phyloP scores from a whole-genome alignment of 768 basidiomycete species.

The Podaxis sp. region DNA sequence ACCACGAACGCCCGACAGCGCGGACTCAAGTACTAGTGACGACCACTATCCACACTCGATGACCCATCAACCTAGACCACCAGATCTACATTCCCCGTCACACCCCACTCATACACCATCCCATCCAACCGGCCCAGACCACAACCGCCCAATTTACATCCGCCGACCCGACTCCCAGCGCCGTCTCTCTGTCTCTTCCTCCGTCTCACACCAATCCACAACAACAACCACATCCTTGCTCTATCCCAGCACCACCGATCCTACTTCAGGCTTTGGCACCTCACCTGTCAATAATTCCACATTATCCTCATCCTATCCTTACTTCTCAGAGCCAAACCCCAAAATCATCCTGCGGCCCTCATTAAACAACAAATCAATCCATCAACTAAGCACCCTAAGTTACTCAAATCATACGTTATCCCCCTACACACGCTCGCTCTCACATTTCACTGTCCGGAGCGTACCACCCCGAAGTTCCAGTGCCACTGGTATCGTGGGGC shows the following conservation, averaged over 20 bases:
- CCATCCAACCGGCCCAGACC: slow-evolving; percentile 4
- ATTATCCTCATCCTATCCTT: slow-evolving; percentile 6
- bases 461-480: slow-evolving; percentile 61
- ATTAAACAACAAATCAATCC: slow-evolving; percentile 71
- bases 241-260: slow-evolving; percentile 14
- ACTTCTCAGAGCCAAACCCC: slow-evolving; percentile 39
- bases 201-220: slow-evolving; percentile 55
- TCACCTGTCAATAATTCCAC: slow-evolving; percentile 3
- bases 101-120: slow-evolving; percentile 14
- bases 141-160: slow-evolving; percentile 24
- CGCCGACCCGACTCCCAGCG: slow-evolving; percentile 28
- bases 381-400: slow-evolving; percentile 83
- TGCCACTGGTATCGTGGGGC: slow-evolving; percentile 15
- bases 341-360: slow-evolving; percentile 66
- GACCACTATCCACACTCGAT: slow-evolving; percentile 20
- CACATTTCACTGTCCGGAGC: slow-evolving; percentile 91
- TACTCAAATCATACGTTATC: slow-evolving; percentile 92
- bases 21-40: slow-evolving; percentile 50
- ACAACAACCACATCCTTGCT: slow-evolving; percentile 26
- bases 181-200: slow-evolving; percentile 51
- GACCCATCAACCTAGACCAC: slow-evolving; percentile 48
- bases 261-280: slow-evolving; percentile 17
- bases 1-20: slow-evolving; percentile 49
- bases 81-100: slow-evolving; percentile 25
- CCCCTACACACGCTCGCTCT: slow-evolving; percentile 87